Evolutionary conservation across 1,139 yeast genomes (phyloP).

Genomic region (Taiozyma sp.): DNA sequence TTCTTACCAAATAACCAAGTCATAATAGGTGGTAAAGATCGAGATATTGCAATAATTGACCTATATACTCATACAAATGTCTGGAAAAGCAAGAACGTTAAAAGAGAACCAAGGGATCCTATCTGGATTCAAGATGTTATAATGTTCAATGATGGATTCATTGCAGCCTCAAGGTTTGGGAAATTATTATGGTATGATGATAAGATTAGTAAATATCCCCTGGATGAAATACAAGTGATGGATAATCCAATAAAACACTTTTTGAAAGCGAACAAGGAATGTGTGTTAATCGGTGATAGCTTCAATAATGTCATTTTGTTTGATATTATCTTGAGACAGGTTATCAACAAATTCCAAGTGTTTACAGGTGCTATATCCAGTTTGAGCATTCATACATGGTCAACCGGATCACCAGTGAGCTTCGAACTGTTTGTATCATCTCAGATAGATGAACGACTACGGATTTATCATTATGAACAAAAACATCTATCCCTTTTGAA

Average conservation of each 20-base stretch:
- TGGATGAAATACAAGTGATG: conserved; percentile 17
- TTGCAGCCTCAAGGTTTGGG: conserved; percentile 21
- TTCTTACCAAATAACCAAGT: conserved; percentile 10
- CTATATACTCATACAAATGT: conserved; percentile 14
- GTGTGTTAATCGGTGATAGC: conserved; percentile 15
- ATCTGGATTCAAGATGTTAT: conserved; percentile 21
- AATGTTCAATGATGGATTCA: conserved; percentile 7
- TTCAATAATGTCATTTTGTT: conserved; percentile 17
- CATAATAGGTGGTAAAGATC: conserved; percentile 21
- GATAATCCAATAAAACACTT: conserved; percentile 20
- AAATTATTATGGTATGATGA: conserved; percentile 16
- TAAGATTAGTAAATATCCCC: conserved; percentile 14
- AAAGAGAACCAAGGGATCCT: conserved; percentile 13
- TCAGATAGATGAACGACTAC: not conserved
- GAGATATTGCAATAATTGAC: conserved; percentile 16
- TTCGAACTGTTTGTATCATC: not conserved
- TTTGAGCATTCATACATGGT: not conserved
- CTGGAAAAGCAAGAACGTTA: conserved; percentile 19
- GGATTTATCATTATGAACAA: not conserved
- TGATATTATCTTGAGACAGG: conserved; percentile 5
- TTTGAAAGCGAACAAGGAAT: not conserved
- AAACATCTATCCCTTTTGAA: not conserved
- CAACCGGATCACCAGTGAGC: not conserved
- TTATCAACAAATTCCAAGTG: conserved; percentile 11
- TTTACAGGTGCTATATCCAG: conserved; percentile 20